Base-by-base conservation (phyloP, 495 filamentous ascomycete genomes). In the Jackrogersella multiformis region DNA sequence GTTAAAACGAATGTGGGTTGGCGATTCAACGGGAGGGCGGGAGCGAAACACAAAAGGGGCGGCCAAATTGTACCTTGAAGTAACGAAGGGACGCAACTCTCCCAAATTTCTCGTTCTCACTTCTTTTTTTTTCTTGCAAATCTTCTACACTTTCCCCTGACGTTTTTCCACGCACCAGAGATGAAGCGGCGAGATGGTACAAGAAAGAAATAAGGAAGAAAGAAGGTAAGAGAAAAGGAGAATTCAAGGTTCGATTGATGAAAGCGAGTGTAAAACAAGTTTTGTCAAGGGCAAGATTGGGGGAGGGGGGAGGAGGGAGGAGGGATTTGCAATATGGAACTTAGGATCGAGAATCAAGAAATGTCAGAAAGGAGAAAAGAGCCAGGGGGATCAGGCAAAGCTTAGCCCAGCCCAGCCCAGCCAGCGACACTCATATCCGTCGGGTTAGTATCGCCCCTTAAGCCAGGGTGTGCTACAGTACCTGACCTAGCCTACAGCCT, bases 211-310 rank as follows among this genome's bases (percentile, higher is more conserved):
- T 59, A 62, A 44, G 52, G 57, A 42, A 61, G 45, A 71, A 68
- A 72, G 66, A 59, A 51, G 66, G 51, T 39, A 58, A 60, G 53
- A 58, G 52, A 71, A 62, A 53, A 36, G 39, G 38, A 64, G 41
- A 66, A 58, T 59, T 49, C 49, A 68, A 72, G 46, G 56, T 65
- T 26, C 52, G 49, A 58, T 15, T 30, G 67, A 57, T 58, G 61
- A 66, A 70, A 75, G 67, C 66, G 66, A 73, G 69, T 70, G 74
- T 71, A 71, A 74, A 70, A 74, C 70, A 64, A 64, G 56, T 66
- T 65, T 64, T 61, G 64, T 68, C 59, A 59, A 68, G 71, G 66
- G 64, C 65, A n/a, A 48, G 69, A 30, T 30, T 30, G 28, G 41
- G 53, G 46, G 55, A 61, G 73, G 64, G 59, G 53, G 42, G 53